Evolutionary conservation across 176 grass and related monocot genomes (phyloP), one percentile per base, ranked within the genome.

Genomic region (Oryza nivara): DNA sequence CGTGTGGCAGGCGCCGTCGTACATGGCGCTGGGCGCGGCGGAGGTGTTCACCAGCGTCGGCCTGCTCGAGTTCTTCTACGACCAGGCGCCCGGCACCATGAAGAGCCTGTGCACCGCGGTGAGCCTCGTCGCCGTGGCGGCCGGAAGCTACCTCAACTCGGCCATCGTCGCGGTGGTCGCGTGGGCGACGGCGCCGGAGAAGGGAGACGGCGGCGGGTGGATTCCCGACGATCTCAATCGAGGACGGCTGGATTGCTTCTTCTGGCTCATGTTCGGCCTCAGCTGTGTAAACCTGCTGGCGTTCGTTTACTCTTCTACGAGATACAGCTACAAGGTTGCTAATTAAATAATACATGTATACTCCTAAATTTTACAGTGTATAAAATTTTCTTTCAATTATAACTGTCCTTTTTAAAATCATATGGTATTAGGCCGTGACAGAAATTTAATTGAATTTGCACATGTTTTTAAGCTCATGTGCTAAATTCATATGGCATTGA

Each of bases 41-140:
- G 56, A 61, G 56, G 56, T 61, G 20, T 61, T 61, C 56, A 61
- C 56, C 56, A 61, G 56, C 56, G 56, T 61, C 56, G 56, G 56
- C 19, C 1, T 61, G 19, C 19, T 61, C 19, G 56, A 61, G 56
- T 61, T 61, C 56, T 61, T n/a, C 56, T 61, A 61, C 7, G 56
- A 22, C 56, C 56, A 61, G 20, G 56, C 56, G 7, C 56, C 56
- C 7, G 56, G 22, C 19, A 3, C 56, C 56, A 61, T 61, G 20
- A 61, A n/a, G 20, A 61, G 56, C 56, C 56, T 61, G 19, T 61
- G 19, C 7, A 61, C 56, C 1, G 56, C 56, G 56, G 19, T 61
- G 19, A 61, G 56, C 56, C 7, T 61, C 56, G 56, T 61, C 56
- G 56, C 56, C 56, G 56, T 61, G 19, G 56, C 56, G 19, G 56